Evolutionary conservation across 169 alveolate genomes (phyloP), one percentile per base, ranked within the genome.

Genomic region (Plasmodium sp.): DNA sequence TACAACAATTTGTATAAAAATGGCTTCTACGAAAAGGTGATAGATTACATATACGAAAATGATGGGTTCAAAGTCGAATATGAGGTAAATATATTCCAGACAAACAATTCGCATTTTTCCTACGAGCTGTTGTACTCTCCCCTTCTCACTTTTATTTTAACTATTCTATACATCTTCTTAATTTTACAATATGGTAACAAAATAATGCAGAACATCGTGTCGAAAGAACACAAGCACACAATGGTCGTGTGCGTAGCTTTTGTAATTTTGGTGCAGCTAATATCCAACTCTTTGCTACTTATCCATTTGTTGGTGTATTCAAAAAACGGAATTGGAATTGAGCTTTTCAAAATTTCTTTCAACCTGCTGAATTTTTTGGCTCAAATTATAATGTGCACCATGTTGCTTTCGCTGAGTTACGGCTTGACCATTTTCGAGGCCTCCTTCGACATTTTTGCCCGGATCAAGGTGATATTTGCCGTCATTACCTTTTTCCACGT

Each of bases 341-440:
- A 86, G 43, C 73, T 86, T 58, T 86, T 86, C 77, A 86, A 86
- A 48, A 48, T 86, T 51, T 75, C 85, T 51, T 86, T 86, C 81
- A 86, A 86, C 81, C 36, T 86, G 41, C n/a, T 86, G 48, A 86
- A 86, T 58, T 86, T 86, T 79, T 71, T 86, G 81, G 86, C 85
- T 7, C 93, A 86, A 71, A 86, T 86, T 54, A 75, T 86, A 31
- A 86, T 86, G 93, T 86, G 93, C 34, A 86, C 93, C 4, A 86
- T 86, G 93, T 86, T 86, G 62, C 93, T 86, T 86, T 86, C 93
- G 3, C 54, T 86, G 33, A 86, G 93, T 58, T 86, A 86, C 22
- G 93, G 93, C 27, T 56, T 86, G 33, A 86, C 93, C 2, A 86
- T 86, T 43, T 75, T 86, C 72, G 93, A 86, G 74, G 81, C 93